Base-by-base conservation (phyloP, 2,329 filamentous ascomycete genomes). In the Hortaea werneckii region DNA sequence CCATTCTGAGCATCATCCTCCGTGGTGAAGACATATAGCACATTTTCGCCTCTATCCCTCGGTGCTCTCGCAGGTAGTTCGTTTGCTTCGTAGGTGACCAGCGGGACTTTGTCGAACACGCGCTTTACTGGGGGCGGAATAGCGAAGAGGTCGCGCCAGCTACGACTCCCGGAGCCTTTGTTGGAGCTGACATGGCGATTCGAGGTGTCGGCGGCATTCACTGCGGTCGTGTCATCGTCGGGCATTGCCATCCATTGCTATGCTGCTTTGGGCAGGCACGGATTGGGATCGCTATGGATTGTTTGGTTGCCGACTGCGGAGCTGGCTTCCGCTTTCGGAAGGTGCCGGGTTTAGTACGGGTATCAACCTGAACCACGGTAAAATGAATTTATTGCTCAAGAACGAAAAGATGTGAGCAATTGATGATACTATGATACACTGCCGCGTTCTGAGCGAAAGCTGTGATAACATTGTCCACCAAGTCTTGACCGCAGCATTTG, bases 81-180 rank as follows among this genome's bases (percentile, higher is more conserved):
- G 63, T 94, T 90, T 45, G 82, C 68, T 28, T 80, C 74, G 65
- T 94, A 88, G 34, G 81, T 84, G 48, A 76, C 64, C 43, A 96
- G 76, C 27, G 92, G 92, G 58, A 95, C 92, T 50, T 67, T 72
- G 65, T 90, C 83, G 71, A 96, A 98, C 48, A 96, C 74, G 43
- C 76, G 76, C 65, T 87, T 88, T 55, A 96, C 74, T 12, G 87
- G 84, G 8, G 76, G 67, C 6, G 92, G 90, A 45, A 88, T 74
- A 39, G 73, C 67, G 64, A 81, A 74, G 41, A 63, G 32, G 32
- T 35, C 32, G 32, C n/a, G 32, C 32, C 32, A 39, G 53, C 51
- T 50, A 40, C 40, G 28, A 26, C 6, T 12, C 37, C 9, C 11
- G 42, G 39, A 13, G 47, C 11, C 32, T 13, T 11, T 48, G 27